A percentile compares a stretch with the other conserved stretches of the same genome.
Conservation (phyloP, 805 yeast genomes). For the Candida loeiensis region DNA sequence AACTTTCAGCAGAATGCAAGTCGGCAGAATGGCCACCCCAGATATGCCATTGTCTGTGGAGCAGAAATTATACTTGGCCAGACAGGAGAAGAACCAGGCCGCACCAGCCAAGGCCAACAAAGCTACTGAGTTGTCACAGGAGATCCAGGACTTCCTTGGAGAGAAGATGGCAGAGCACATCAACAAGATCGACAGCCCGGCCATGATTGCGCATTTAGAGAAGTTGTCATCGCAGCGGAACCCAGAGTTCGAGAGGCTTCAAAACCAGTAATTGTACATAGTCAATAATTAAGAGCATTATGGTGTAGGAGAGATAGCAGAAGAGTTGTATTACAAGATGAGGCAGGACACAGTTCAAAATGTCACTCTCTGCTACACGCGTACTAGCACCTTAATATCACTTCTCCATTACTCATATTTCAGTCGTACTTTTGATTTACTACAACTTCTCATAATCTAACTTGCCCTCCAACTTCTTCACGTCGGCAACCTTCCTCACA, state of each 20-base stretch:
- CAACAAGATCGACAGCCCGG: slow-evolving; percentile 32
- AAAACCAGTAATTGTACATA: slow-evolving; percentile 8
- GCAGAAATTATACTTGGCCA: slow-evolving; percentile 59
- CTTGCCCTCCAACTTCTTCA: slow-evolving; percentile 95
- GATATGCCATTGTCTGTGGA: slow-evolving; percentile 69
- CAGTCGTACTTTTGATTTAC: slow-evolving; percentile 1
- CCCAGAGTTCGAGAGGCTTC: slow-evolving; percentile 27
- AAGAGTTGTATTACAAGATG: no score
- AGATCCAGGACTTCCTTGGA: slow-evolving; percentile 55
- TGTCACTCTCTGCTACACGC: no score
- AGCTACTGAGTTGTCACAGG: slow-evolving; percentile 47
- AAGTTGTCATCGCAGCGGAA: slow-evolving; percentile 27
- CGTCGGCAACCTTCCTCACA: slow-evolving; percentile 93
- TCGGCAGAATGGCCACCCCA: slow-evolving; percentile 62
- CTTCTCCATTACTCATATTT: background rate
- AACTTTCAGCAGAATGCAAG: slow-evolving; percentile 54
- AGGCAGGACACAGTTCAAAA: background rate
- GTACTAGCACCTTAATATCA: background rate
- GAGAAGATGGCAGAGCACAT: slow-evolving; percentile 42
- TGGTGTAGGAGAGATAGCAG: no score
- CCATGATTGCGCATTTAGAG: slow-evolving; percentile 38
- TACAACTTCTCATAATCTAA: slow-evolving; percentile 91
- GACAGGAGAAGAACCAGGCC: slow-evolving; percentile 29
- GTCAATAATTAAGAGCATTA: background rate
- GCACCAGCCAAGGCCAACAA: slow-evolving; percentile 14